phyloP scores from a whole-genome alignment of 495 filamentous ascomycete genomes.

The Penicillium parvum region DNA sequence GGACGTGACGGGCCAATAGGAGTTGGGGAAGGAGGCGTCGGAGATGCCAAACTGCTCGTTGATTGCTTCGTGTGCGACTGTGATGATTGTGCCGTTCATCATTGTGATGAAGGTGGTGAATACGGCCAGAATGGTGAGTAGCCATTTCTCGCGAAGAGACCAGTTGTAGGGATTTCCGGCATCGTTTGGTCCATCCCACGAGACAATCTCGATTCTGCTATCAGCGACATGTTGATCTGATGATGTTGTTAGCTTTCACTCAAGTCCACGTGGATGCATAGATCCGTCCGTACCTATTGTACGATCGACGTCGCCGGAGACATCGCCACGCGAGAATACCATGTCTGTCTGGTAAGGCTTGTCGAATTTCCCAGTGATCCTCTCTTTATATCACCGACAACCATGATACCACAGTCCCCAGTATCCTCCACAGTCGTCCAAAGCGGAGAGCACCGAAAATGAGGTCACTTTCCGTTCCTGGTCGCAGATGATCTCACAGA shows the following conservation, averaged over 20 bases:
- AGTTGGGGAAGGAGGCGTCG: slow-evolving; percentile 46
- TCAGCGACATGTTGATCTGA: slow-evolving; percentile 18
- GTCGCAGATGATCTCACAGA: not conserved
- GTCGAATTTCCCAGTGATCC: too few species aligned
- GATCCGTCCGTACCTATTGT: slow-evolving; percentile 10
- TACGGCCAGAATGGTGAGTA: slow-evolving; percentile 20
- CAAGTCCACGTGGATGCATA: not conserved
- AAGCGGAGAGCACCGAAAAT: not conserved
- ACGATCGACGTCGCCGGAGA: slow-evolving; percentile 19
- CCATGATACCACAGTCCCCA: too few species aligned
- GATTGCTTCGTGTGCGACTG: slow-evolving; percentile 35
- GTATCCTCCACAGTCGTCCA: not conserved
- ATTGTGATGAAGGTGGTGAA: slow-evolving; percentile 32
- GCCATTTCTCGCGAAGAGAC: slow-evolving; percentile 45
- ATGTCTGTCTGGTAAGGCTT: slow-evolving; percentile 5
- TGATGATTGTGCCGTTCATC: slow-evolving; percentile 45
- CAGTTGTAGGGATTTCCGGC: slow-evolving; percentile 59
- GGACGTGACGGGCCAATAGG: slow-evolving; percentile 48
- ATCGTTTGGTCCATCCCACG: slow-evolving; percentile 51
- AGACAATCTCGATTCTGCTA: slow-evolving; percentile 25
- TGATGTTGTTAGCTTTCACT: not conserved
- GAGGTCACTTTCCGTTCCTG: not conserved
- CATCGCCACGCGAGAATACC: slow-evolving; percentile 27
- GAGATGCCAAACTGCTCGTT: slow-evolving; percentile 38
- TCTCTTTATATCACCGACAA: too few species aligned